Conservation (phyloP, 164 flowering plant genomes). For the Houttuynia cordata region DNA sequence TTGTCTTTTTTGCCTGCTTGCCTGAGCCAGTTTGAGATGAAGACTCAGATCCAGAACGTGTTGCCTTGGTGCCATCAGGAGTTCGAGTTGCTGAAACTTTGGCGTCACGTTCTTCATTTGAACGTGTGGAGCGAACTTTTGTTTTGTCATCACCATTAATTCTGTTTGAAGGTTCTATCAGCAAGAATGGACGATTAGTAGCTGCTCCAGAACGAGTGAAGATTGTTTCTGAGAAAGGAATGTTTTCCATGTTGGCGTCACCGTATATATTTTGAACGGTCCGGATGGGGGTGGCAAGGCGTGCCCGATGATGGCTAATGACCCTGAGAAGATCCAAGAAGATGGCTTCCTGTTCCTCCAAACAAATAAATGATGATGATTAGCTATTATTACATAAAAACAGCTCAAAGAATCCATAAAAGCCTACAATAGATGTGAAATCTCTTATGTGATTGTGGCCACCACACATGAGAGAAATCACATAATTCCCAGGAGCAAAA, state of each 20-base stretch:
- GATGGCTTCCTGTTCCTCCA: slow-evolving; percentile 65
- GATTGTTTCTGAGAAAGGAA: slow-evolving; percentile 39
- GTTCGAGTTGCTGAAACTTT: slow-evolving; percentile 9
- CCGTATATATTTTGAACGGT: slow-evolving; percentile 72
- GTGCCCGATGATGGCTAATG: slow-evolving; percentile 88
- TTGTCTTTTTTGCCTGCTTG: slow-evolving; percentile 25
- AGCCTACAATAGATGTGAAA: too few species aligned
- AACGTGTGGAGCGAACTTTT: slow-evolving; percentile 31
- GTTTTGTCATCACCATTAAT: slow-evolving; percentile 37
- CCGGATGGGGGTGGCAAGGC: slow-evolving; percentile 93
- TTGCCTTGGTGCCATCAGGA: slow-evolving; percentile 4
- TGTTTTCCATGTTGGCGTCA: slow-evolving; percentile 39
- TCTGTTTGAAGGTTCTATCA: slow-evolving; percentile 45
- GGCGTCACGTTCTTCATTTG: slow-evolving; percentile 32
- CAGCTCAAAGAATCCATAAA: too few species aligned
- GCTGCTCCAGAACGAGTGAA: slow-evolving; percentile 21
- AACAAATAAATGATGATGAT: slow-evolving; percentile 3
- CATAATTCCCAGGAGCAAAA: background rate
- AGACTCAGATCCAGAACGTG: slow-evolving; percentile 6
- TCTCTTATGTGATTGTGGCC: background rate
- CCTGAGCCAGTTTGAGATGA: slow-evolving; percentile 11
- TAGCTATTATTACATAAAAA: background rate
- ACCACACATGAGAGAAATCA: background rate
- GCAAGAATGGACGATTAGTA: slow-evolving; percentile 24
- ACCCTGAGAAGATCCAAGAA: slow-evolving; percentile 89